Evolutionary conservation across 306 rosid species (phyloP), one percentile per base, ranked within the genome.

Genomic region (Prunus salicina): DNA sequence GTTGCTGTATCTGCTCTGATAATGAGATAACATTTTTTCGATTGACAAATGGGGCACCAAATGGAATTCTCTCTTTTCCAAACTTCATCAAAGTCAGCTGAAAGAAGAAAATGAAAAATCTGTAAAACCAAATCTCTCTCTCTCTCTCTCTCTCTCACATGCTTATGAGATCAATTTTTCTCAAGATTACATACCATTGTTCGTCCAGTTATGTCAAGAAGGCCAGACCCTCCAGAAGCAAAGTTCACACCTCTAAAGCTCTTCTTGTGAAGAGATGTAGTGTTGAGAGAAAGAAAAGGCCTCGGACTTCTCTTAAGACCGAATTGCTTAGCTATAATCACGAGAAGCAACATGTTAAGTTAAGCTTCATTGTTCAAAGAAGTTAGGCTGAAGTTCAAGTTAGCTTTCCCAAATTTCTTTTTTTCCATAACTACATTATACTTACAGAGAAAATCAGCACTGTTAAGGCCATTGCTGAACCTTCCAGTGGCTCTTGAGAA

Each of bases 361-460:
- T 64, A n/a, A 68, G 19, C 6, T 15, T 47, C 6, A 52, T 18
- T 9, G 6, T 52, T 3, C 52, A 47, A 38, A 38, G 43, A 38
- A 38, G 43, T 38, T 38, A 8, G 43, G 43, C 43, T 38, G 43
- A 38, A 38, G 43, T 38, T 38, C 43, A 38, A 38, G 43, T 38
- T 38, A 38, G 43, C 43, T 38, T 38, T 38, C 43, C 43, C 43
- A 7, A 38, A 38, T 38, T 38, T 38, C 0, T 38, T 38, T 38
- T 38, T 38, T 38, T 38, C 0, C 43, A 0, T 12, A 25, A 60
- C 32, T 19, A 1, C 22, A 30, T 34, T 32, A 38, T 18, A 69
- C 82, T 61, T 50, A 82, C 82, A 82, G 11, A 82, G 55, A 41
- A 82, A 73, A 82, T 82, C 76, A 77, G 79, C 82, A 60, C 73